These are phyloP conservation scores for Grosmannia huntii DNA, from an alignment of 2,329 filamentous ascomycete species.

Conservation along the genomic window DNA sequence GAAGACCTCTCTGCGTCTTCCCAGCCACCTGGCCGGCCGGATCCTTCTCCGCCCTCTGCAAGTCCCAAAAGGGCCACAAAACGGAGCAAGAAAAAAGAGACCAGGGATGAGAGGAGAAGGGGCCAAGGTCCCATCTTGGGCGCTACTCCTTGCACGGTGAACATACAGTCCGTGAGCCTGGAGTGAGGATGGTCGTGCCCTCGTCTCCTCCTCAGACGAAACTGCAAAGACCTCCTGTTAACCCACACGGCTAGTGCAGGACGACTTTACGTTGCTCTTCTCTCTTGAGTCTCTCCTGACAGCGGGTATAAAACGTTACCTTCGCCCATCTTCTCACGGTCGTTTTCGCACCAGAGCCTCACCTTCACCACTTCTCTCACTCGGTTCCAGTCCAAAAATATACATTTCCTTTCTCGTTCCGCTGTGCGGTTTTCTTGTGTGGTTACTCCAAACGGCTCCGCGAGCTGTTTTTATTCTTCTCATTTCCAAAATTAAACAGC, in stretches of 20 bases:
- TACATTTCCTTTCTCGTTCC: neutral
- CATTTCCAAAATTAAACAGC: neutral
- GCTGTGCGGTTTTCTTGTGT: neutral
- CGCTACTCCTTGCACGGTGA: neutral
- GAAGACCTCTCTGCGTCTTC: neutral
- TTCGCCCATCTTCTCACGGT: neutral
- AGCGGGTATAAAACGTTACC: neutral
- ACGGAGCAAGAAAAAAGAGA: neutral
- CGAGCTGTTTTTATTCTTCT: neutral
- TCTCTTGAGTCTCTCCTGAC: neutral
- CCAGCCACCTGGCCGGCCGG: neutral
- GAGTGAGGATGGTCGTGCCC: neutral
- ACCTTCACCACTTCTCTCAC: neutral
- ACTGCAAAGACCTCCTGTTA: neutral
- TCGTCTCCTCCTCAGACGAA: neutral
- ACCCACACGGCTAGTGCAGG: neutral
- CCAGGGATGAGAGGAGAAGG: neutral
- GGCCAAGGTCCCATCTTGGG: too few species aligned
- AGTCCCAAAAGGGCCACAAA: neutral
- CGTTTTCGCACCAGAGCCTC: neutral
- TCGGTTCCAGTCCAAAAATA: neutral
- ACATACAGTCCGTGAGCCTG: neutral
- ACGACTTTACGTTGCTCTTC: neutral
- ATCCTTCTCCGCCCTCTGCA: neutral
- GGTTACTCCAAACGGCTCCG: neutral